Conservation (phyloP, 1,139 yeast genomes). For the Pichia terricola region DNA sequence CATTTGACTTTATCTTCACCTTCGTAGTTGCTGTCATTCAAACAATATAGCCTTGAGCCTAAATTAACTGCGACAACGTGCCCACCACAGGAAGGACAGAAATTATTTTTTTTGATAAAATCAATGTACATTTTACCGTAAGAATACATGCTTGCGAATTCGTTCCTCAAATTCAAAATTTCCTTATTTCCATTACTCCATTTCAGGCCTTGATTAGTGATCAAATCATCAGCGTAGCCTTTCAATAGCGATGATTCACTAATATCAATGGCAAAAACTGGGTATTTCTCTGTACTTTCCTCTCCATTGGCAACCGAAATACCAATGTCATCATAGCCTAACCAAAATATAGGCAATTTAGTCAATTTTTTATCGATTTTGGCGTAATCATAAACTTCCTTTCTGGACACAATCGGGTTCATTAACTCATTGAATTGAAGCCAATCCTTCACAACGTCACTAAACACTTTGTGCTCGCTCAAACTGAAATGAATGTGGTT, state of each 20-base stretch:
- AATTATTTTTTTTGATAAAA: slow-evolving; percentile 69
- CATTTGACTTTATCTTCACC: slow-evolving; percentile 26
- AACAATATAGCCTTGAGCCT: slow-evolving; percentile 71
- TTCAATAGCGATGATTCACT: slow-evolving; percentile 21
- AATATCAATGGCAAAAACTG: slow-evolving; percentile 71
- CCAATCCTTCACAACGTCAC: slow-evolving; percentile 5
- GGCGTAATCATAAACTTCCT: background rate
- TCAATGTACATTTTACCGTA: slow-evolving; percentile 81
- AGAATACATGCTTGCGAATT: slow-evolving; percentile 60
- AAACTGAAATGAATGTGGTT: slow-evolving; percentile 1
- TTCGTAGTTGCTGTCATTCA: slow-evolving; percentile 23
- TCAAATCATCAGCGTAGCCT: background rate
- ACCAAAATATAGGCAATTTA: slow-evolving; percentile 7
- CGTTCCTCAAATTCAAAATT: slow-evolving; percentile 28
- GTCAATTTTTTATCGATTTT: slow-evolving; percentile 4
- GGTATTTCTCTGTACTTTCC: slow-evolving; percentile 43
- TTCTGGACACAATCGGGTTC: background rate
- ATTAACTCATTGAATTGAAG: slow-evolving; percentile 4
- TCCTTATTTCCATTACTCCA: slow-evolving; percentile 17
- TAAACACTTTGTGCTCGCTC: background rate
- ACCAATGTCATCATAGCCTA: slow-evolving; percentile 8
- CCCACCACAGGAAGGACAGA: slow-evolving; percentile 85
- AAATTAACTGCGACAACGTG: slow-evolving; percentile 64
- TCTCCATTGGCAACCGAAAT: slow-evolving; percentile 32
- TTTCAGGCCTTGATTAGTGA: background rate